phyloP scores from a whole-genome alignment of 192 early-diverging fungal genomes.

The Coemansia asiatica region DNA sequence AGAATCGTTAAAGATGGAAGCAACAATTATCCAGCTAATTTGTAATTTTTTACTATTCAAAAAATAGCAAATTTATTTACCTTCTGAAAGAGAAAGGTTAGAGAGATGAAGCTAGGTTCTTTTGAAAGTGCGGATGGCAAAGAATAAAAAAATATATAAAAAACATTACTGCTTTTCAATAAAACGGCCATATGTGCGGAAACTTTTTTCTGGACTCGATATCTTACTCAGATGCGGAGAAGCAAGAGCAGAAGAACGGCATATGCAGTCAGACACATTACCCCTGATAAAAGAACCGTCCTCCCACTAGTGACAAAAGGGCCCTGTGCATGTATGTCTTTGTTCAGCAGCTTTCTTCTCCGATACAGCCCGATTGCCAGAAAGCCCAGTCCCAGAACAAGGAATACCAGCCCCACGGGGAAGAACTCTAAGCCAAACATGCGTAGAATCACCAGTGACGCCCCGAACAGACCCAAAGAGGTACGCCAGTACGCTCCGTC shows the following conservation, averaged over 20 bases:
- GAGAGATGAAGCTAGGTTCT: no score
- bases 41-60: no score
- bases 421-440: conserved; percentile 48
- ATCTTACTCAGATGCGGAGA: conserved; percentile 19
- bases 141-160: no score
- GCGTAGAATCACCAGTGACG: conserved; percentile 48
- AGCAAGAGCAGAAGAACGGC: conserved; percentile 41
- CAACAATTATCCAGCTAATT: no score
- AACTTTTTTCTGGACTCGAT: neutral
- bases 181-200: no score
- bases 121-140: neutral
- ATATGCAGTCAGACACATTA: conserved; percentile 45
- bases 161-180: no score
- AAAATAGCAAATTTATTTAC: no score
- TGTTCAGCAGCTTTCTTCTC: conserved; percentile 25
- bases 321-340: conserved; percentile 32
- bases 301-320: conserved; percentile 46
- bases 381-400: conserved; percentile 45
- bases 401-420: conserved; percentile 51
- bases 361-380: conserved; percentile 49
- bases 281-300: conserved; percentile 34
- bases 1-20: no score
- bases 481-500: conserved; percentile 57
- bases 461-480: conserved; percentile 47
- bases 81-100: no score